Conservation (phyloP, 495 filamentous ascomycete species). For the Podospora tetraspora region DNA sequence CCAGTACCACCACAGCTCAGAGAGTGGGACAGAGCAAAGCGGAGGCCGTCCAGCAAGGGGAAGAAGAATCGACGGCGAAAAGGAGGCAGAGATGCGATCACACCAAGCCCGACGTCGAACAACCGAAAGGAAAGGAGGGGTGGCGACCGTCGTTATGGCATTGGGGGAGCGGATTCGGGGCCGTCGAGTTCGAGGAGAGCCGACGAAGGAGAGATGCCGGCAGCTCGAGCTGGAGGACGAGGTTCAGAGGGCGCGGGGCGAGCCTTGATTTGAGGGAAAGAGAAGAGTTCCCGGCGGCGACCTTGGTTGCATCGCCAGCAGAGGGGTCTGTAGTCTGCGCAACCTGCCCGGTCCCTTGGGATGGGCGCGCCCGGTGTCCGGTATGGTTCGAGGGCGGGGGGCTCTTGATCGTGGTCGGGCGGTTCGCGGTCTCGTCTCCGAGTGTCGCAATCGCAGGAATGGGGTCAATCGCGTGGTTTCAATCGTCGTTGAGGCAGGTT, state of each 20-base stretch:
- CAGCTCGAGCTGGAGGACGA: background rate
- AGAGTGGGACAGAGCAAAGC: background rate
- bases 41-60: background rate
- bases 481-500: background rate
- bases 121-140: slow-evolving; percentile 5
- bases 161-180: background rate
- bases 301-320: slow-evolving; percentile 1
- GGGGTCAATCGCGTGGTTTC: background rate
- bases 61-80: background rate
- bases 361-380: background rate
- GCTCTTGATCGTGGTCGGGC: background rate
- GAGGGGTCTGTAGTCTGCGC: background rate
- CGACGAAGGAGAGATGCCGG: background rate
- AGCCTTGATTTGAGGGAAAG: background rate
- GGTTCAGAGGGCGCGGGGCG: background rate
- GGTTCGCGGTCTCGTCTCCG: background rate
- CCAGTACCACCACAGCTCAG: background rate
- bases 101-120: slow-evolving; percentile 2
- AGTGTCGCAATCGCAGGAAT: background rate
- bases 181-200: background rate
- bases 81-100: background rate
- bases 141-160: slow-evolving; percentile 6
- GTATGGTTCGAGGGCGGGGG: background rate
- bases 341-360: background rate
- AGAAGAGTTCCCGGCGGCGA: background rate